phyloP scores from a whole-genome alignment of 1,284 basidiomycete genomes.

The Rhodotorula glutinis region DNA sequence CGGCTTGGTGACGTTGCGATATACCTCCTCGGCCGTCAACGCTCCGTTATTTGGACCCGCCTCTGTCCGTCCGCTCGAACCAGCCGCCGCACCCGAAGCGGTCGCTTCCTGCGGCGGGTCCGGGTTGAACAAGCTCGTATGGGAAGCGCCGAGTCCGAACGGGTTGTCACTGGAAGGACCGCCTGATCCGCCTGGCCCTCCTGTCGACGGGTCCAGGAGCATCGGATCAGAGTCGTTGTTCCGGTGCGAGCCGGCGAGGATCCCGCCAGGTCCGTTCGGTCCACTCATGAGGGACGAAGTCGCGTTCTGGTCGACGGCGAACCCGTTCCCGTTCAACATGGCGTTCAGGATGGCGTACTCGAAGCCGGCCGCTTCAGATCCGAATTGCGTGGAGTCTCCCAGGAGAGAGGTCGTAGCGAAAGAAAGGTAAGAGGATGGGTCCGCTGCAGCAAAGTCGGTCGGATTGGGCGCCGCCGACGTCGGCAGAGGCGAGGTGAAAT shows the following conservation, averaged over 20 bases:
- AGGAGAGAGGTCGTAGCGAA: not conserved
- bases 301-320: constrained; percentile 30
- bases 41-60: not conserved
- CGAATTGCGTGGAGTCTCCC: constrained; percentile 54
- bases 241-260: not conserved
- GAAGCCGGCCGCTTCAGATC: constrained; percentile 80
- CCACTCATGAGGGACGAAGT: constrained; percentile 5
- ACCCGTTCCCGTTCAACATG: constrained; percentile 69
- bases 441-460: not conserved
- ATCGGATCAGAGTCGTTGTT: constrained; percentile 4
- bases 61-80: not conserved
- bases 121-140: not conserved
- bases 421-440: constrained; percentile 11
- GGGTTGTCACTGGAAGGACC: not conserved
- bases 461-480: not conserved
- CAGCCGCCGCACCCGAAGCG: not conserved
- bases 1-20: constrained; percentile 69
- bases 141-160: not conserved
- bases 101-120: not conserved
- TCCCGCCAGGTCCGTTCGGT: not conserved
- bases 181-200: not conserved
- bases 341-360: constrained; percentile 88
- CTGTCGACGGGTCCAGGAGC: constrained; percentile 6
- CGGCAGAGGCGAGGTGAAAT: constrained; percentile 13
- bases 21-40: constrained; percentile 58